Evolutionary conservation across 2,329 filamentous ascomycete species (phyloP).

Genomic region (Biscogniauxia sp.): DNA sequence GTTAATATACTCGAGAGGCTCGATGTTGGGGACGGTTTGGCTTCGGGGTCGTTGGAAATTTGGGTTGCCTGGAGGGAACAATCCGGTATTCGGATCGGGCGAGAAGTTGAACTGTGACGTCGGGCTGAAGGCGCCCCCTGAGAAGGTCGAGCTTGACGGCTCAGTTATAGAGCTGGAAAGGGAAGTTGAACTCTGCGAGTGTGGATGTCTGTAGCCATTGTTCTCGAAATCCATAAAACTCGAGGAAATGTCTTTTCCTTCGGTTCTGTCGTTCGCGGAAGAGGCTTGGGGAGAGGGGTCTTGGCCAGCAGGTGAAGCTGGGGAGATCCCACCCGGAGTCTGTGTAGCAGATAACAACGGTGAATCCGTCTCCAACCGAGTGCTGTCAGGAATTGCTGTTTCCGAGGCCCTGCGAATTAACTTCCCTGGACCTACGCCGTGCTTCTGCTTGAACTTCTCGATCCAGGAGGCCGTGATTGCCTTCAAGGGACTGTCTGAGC

Average conservation of each 20-base stretch:
- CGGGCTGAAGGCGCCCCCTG: slow-evolving; percentile 69
- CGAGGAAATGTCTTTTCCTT: slow-evolving; percentile 62
- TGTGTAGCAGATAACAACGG: slow-evolving; percentile 55
- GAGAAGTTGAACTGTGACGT: slow-evolving; percentile 73
- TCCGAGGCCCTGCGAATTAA: slow-evolving; percentile 59
- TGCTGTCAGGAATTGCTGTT: slow-evolving; percentile 69
- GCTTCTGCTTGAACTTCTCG: slow-evolving; percentile 93
- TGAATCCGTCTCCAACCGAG: slow-evolving; percentile 54
- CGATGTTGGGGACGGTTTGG: slow-evolving; percentile 78
- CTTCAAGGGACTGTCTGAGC: slow-evolving; percentile 69
- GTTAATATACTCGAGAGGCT: slow-evolving; percentile 56
- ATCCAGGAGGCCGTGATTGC: slow-evolving; percentile 77
- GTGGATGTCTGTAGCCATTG: slow-evolving; percentile 55
- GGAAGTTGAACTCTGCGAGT: slow-evolving; percentile 66
- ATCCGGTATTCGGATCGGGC: slow-evolving; percentile 67
- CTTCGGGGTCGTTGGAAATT: slow-evolving; percentile 76
- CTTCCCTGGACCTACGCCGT: slow-evolving; percentile 53
- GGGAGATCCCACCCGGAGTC: slow-evolving; percentile 67
- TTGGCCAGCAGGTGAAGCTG: slow-evolving; percentile 66
- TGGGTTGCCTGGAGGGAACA: slow-evolving; percentile 51
- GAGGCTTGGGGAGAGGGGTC: slow-evolving; percentile 64
- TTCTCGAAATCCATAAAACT: slow-evolving; percentile 59
- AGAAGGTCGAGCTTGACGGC: slow-evolving; percentile 63
- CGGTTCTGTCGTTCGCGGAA: slow-evolving; percentile 67
- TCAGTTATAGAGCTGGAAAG: slow-evolving; percentile 67